These are phyloP conservation scores for Fraxinus paxiana DNA, from an alignment of 305 asterid species.

Conservation along the genomic window DNA sequence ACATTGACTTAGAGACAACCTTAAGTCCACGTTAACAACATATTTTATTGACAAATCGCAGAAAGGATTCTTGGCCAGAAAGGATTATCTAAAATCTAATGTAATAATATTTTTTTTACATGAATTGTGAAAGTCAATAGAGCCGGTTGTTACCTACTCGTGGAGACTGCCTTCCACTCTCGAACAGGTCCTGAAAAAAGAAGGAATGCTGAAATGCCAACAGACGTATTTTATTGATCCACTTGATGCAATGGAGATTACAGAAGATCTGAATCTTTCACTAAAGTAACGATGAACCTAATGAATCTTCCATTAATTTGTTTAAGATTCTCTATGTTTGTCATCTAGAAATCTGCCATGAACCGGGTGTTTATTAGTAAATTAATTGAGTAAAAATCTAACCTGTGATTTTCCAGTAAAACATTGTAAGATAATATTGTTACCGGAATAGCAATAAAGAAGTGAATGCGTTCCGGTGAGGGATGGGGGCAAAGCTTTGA, in stretches of 20 bases:
- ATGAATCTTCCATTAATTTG: background rate
- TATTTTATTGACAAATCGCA: slow-evolving; percentile 23
- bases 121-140: background rate
- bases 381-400: background rate
- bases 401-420: background rate
- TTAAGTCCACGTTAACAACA: slow-evolving; percentile 24
- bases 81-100: background rate
- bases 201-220: background rate
- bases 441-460: background rate
- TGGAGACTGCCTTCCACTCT: background rate
- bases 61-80: slow-evolving; percentile 1
- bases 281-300: background rate
- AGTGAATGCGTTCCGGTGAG: background rate
- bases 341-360: background rate
- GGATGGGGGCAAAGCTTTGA: background rate
- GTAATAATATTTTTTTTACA: background rate
- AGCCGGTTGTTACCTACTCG: background rate
- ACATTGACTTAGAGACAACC: slow-evolving; percentile 34
- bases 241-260: background rate
- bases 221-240: background rate
- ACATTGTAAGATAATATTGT: background rate
- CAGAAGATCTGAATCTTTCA: background rate
- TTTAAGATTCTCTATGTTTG: background rate
- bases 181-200: background rate
- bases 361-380: background rate